Evolutionary conservation across 2,329 filamentous ascomycete genomes (phyloP).

Genomic region (Colletotrichum melonis): DNA sequence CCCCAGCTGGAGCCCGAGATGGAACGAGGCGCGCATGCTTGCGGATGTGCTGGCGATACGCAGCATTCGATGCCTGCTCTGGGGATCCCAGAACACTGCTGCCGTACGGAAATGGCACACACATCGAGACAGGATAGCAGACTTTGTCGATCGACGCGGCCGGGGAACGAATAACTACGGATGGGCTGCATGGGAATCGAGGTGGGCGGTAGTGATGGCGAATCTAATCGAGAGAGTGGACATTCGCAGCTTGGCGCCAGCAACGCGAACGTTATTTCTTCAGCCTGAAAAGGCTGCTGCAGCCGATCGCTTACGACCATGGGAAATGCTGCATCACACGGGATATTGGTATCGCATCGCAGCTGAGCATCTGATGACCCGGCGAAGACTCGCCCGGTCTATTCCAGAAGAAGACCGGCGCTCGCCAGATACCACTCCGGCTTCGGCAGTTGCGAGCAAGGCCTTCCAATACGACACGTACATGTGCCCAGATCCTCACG

Average conservation of each 20-base stretch:
- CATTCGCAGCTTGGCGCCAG: constrained; percentile 60
- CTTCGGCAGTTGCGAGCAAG: constrained; percentile 59
- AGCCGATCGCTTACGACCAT: constrained; percentile 69
- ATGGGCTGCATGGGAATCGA: constrained; percentile 93
- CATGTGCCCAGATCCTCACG: constrained; percentile 72
- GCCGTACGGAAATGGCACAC: constrained; percentile 84
- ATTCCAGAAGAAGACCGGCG: constrained; percentile 71
- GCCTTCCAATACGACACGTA: constrained; percentile 73
- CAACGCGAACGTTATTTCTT: constrained; percentile 59
- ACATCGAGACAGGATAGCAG: constrained; percentile 79
- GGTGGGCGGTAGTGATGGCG: constrained; percentile 74
- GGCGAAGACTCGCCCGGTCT: constrained; percentile 63
- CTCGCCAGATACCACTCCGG: constrained; percentile 59
- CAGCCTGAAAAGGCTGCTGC: constrained; percentile 68
- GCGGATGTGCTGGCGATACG: constrained; percentile 86
- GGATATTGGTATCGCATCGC: constrained; percentile 76
- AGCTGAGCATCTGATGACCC: constrained; percentile 65
- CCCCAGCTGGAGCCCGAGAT: constrained; percentile 88
- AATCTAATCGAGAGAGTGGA: constrained; percentile 66
- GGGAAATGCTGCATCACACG: constrained; percentile 73
- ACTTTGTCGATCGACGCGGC: constrained; percentile 84
- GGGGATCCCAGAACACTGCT: constrained; percentile 80
- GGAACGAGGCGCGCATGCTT: constrained; percentile 91
- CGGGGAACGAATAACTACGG: constrained; percentile 90
- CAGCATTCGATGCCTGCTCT: constrained; percentile 83